Evolutionary conservation across 148 eudicot genomes (phyloP), one percentile per base, ranked within the genome.

Genomic region (Silene uniflora): DNA sequence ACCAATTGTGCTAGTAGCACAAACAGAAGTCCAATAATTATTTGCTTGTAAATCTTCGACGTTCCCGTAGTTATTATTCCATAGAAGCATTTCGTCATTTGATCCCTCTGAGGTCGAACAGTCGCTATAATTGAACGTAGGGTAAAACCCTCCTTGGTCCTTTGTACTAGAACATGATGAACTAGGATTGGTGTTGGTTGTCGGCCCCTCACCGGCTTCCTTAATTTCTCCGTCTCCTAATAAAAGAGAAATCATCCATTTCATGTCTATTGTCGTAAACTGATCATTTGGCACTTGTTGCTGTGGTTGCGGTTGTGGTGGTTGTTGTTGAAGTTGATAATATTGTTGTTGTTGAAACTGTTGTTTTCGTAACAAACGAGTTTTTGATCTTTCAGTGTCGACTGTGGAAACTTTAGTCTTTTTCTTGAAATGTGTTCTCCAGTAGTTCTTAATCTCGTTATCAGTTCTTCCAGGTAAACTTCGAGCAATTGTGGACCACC

Each of bases 341-440:
- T 76, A 81, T 8, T 63, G 80, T 44, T 77, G 73, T 13, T 81
- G 86, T 64, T 82, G 87, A 66, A 87, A 84, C 13, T 84, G 86
- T 62, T 91, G 92, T 60, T 85, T 83, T 58, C 83, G 75, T 0
- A 87, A 75, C 3, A 84, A 74, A 0, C 85, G 80, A 2, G 81
- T 81, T 62, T 77, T 86, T 0, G 82, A 61, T 71, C 79, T 91
- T n/a, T 79, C 86, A 0, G 76, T 22, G 61, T 81, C 77, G 0
- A 75, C 29, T n/a, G 76, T 35, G 4, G 81, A 24, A 14, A 61
- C 14, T 62, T 84, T 89, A 2, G 39, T 64, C 76, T 86, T 89
- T 39, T 91, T 91, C 81, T 89, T 91, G 82, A 91, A 91, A 83
- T 91, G 97, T 24, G 97, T 91, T 66, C 97, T 84, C 97, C 97